Conservation (phyloP, 2,329 filamentous ascomycete species). For the Coniella vitis region DNA sequence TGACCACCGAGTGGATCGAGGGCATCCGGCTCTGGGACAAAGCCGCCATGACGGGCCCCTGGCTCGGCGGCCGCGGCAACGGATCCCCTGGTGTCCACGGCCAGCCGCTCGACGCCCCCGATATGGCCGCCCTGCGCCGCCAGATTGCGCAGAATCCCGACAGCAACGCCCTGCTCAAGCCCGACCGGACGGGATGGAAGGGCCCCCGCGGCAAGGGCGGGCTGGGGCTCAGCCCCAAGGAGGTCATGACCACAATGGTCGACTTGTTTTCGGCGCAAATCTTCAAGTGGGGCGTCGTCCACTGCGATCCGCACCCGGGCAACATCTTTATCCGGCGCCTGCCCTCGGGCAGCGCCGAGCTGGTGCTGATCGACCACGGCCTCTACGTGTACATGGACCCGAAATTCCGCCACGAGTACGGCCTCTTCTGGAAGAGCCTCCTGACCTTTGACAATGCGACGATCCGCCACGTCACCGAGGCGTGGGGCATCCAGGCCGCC, state of each 20-base stretch:
- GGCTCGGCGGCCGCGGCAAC: conserved; percentile 69
- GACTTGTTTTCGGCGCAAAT: conserved; percentile 97
- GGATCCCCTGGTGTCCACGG: conserved; percentile 75
- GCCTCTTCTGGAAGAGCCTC: conserved; percentile 85
- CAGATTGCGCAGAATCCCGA: conserved; percentile 45
- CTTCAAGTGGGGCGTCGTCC: conserved; percentile 92
- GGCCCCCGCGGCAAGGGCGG: conserved; percentile 68
- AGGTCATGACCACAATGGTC: conserved; percentile 94
- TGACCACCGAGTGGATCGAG: conserved; percentile 98
- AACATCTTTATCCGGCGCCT: conserved; percentile 93
- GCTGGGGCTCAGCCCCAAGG: conserved; percentile 71
- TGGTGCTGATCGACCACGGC: conserved; percentile 95
- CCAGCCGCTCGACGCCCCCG: conserved; percentile 47
- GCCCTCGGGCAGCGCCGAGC: conserved; percentile 73
- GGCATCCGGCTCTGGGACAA: conserved; percentile 91
- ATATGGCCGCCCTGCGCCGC: conserved; percentile 38
- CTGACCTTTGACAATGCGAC: conserved; percentile 88
- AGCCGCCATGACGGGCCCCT: conserved; percentile 65
- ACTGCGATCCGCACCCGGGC: conserved; percentile 94
- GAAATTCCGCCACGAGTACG: conserved; percentile 78
- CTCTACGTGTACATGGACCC: conserved; percentile 89
- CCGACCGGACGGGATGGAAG: conserved; percentile 71
- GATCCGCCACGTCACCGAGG: conserved; percentile 61
- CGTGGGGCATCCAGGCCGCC: conserved; percentile 83
- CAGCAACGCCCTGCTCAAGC: conserved; percentile 64